phyloP scores from a whole-genome alignment of 2,329 filamentous ascomycete species.

The Cercospora sojina region DNA sequence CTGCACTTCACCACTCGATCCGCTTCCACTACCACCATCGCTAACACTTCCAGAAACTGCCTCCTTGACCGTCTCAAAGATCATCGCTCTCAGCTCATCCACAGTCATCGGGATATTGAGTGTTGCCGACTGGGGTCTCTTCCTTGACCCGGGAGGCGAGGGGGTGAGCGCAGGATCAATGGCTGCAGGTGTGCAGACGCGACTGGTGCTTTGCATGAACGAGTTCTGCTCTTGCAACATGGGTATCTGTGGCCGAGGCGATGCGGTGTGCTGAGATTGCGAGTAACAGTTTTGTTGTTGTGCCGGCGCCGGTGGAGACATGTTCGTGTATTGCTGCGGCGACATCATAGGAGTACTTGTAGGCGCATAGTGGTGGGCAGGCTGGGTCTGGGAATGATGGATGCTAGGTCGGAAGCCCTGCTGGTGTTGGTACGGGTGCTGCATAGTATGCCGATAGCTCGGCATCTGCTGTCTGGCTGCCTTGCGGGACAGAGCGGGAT shows the following conservation, averaged over 20 bases:
- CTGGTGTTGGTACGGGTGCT: constrained; percentile 5
- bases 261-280: neutral
- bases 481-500: neutral
- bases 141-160: neutral
- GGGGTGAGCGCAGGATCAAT: constrained; percentile 25
- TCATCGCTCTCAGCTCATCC: constrained; percentile 27
- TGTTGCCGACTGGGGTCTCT: neutral
- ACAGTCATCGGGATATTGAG: constrained; percentile 22
- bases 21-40: neutral
- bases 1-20: neutral
- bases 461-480: constrained; percentile 7
- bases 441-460: constrained; percentile 13
- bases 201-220: constrained; percentile 17
- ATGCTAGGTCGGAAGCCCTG: constrained; percentile 13
- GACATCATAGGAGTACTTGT: constrained; percentile 25
- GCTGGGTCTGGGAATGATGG: constrained; percentile 20
- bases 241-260: neutral
- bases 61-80: constrained; percentile 24
- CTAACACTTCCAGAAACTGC: constrained; percentile 4
- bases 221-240: constrained; percentile 16
- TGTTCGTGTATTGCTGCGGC: constrained; percentile 12
- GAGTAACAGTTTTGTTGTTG: constrained; percentile 5
- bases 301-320: neutral
- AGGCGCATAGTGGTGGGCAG: constrained; percentile 16
- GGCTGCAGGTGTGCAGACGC: constrained; percentile 28